Percentiles rank a stretch among this genome's conserved stretches.
phyloP scores from a whole-genome alignment of 805 yeast genomes.

The Kazachstania psychrophila region DNA sequence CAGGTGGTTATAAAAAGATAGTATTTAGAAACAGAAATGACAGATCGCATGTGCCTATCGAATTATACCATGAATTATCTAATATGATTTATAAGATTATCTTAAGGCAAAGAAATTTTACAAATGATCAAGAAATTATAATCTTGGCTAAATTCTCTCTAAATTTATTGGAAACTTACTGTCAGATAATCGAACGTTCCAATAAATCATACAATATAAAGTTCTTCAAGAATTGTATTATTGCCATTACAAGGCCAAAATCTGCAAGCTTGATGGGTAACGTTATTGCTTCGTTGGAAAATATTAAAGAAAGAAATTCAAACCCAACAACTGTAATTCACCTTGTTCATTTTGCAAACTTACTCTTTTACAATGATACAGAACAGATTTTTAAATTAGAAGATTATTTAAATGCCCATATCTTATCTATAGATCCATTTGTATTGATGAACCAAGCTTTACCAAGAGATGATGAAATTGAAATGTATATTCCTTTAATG shows the following conservation, averaged over 20 bases:
- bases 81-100: conserved; percentile 18
- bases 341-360: conserved; percentile 5
- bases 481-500: conserved; percentile 4
- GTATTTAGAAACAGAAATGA: neutral
- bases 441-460: neutral
- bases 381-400: conserved; percentile 13
- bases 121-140: conserved; percentile 2
- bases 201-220: conserved; percentile 2
- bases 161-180: conserved; percentile 11
- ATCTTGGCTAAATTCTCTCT: conserved; percentile 18
- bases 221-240: conserved; percentile 14
- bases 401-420: conserved; percentile 2
- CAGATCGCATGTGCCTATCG: conserved; percentile 13
- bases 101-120: conserved; percentile 1
- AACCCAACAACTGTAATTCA: neutral
- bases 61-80: conserved; percentile 21
- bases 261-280: conserved; percentile 10
- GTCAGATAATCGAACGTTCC: neutral
- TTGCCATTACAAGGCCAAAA: conserved; percentile 10
- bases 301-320: neutral
- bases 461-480: neutral
- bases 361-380: conserved; percentile 19
- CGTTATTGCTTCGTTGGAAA: conserved; percentile 1
- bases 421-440: neutral
- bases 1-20: conserved; percentile 8